Evolutionary conservation across 805 yeast genomes (phyloP).

Genomic region (Starmerella apis): DNA sequence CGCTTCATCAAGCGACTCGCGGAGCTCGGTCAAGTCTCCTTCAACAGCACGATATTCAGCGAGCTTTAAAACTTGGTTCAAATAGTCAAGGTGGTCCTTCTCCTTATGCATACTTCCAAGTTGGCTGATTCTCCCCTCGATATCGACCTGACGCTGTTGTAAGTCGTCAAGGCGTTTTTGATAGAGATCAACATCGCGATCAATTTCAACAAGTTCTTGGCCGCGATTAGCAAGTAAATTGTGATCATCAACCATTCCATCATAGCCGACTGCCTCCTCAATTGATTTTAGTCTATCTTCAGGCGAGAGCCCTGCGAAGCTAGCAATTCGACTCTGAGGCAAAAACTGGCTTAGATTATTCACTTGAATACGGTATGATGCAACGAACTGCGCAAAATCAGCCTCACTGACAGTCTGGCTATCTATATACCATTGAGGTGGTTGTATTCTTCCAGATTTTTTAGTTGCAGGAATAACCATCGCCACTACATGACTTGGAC

Average conservation of each 20-base stretch:
- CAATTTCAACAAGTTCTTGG: neutral
- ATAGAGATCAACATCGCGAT: neutral
- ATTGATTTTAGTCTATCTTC: conserved; percentile 66
- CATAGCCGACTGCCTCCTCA: conserved; percentile 61
- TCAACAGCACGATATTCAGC: neutral
- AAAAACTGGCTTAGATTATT: conserved; percentile 88
- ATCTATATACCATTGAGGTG: conserved; percentile 17
- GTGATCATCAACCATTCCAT: conserved; percentile 43
- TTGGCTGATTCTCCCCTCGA: neutral
- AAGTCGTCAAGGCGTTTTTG: neutral
- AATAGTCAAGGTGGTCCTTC: conserved; percentile 1
- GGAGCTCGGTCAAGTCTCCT: neutral
- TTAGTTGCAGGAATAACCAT: conserved; percentile 3
- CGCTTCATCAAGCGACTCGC: neutral
- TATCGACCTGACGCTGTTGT: neutral
- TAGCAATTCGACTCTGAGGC: conserved; percentile 91
- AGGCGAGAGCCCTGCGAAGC: conserved; percentile 73
- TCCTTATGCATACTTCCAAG: conserved; percentile 21
- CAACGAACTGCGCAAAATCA: conserved; percentile 56
- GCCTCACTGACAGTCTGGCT: conserved; percentile 17
- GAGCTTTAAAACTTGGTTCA: conserved; percentile 1
- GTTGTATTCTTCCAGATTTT: neutral
- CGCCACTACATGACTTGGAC: conserved; percentile 1
- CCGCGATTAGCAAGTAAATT: conserved; percentile 36
- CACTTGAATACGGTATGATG: conserved; percentile 65